A percentile compares a stretch with the other conserved stretches of the same genome.
These are phyloP conservation scores for Spergularia marina DNA, from an alignment of 148 eudicot genomes.

Conservation along the genomic window DNA sequence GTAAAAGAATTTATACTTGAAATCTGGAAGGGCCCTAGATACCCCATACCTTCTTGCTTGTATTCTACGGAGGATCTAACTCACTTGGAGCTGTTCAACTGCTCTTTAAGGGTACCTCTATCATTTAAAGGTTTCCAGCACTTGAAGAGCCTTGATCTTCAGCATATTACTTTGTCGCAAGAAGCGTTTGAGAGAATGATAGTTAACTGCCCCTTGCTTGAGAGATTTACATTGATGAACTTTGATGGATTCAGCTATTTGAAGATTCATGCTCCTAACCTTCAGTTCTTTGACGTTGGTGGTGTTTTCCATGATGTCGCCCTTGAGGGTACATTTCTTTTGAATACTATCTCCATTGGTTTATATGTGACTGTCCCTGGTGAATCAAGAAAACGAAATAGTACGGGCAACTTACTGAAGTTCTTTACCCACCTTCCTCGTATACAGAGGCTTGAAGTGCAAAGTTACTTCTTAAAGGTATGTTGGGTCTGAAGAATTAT, in stretches of 20 bases:
- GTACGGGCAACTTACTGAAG: slow-evolving; percentile 56
- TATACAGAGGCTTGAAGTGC: slow-evolving; percentile 79
- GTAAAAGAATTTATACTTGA: slow-evolving; percentile 68
- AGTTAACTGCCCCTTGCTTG: slow-evolving; percentile 57
- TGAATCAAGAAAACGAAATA: slow-evolving; percentile 39
- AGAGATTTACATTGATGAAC: slow-evolving; percentile 82
- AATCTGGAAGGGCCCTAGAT: slow-evolving; percentile 90
- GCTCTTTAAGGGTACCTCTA: slow-evolving; percentile 52
- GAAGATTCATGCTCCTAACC: slow-evolving; percentile 73
- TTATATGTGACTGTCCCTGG: slow-evolving; percentile 45
- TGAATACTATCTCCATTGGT: slow-evolving; percentile 69
- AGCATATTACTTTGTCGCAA: slow-evolving; percentile 80
- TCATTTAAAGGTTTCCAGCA: slow-evolving; percentile 53
- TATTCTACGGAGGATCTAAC: slow-evolving; percentile 50
- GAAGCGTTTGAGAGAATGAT: slow-evolving; percentile 63
- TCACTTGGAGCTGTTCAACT: slow-evolving; percentile 79
- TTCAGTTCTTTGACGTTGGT: slow-evolving; percentile 78
- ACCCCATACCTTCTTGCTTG: slow-evolving; percentile 68
- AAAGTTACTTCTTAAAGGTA: slow-evolving; percentile 83
- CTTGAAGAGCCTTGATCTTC: slow-evolving; percentile 84
- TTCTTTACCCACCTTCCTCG: slow-evolving; percentile 64
- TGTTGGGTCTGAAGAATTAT: background rate
- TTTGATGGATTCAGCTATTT: slow-evolving; percentile 69
- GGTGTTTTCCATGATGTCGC: slow-evolving; percentile 65
- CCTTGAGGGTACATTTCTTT: slow-evolving; percentile 46